Base-by-base conservation (phyloP, 2,329 filamentous ascomycete genomes). In the Xylaria sp. region DNA sequence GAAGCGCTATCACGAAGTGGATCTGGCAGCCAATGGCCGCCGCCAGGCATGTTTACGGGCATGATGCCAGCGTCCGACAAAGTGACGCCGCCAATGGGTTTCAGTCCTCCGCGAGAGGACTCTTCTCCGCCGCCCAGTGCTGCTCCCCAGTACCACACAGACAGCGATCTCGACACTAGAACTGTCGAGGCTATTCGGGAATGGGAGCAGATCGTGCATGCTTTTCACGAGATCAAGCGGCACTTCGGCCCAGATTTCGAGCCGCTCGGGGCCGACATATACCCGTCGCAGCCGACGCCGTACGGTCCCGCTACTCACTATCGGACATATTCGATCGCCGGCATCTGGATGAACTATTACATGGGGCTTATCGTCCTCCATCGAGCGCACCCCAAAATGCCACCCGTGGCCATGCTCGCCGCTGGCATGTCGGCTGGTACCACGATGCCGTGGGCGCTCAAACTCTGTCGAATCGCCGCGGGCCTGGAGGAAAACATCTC, bases 261-360 rank as follows among this genome's bases (percentile, higher is more conserved):
- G 69, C 90, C 93, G 1, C 81, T 98, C 23, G 86, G 88, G 2
- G 82, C 89, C 2, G 93, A 96, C 69, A 88, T 89, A 62, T 84
- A 82, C 46, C 83, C 85, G 65, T 80, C 89, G 60, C 84, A 89
- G 56, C 79, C 87, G 69, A 90, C 93, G 1, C 93, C 95, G 0
- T 99, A 97, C 76, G 95, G 96, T 0, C 87, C 89, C 2, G 91
- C 93, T 0, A 81, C 94, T 7, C 89, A 93, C 71, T 97, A 97
- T 77, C 88, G 93, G 34, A 95, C 92, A 1, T 95, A 93, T 78
- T 90, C 91, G n/a, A 91, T 98, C 70, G 93, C 92, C 2, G 91
- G 93, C 39, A 85, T 97, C 25, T 97, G 94, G 93, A 89, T 92
- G 76, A 91, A 94, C 71, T 94, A 93, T 78, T 92, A 97, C 79